Evolutionary conservation across 176 grass and related monocot genomes (phyloP).

Genomic region (Puccinellia tenuiflora): DNA sequence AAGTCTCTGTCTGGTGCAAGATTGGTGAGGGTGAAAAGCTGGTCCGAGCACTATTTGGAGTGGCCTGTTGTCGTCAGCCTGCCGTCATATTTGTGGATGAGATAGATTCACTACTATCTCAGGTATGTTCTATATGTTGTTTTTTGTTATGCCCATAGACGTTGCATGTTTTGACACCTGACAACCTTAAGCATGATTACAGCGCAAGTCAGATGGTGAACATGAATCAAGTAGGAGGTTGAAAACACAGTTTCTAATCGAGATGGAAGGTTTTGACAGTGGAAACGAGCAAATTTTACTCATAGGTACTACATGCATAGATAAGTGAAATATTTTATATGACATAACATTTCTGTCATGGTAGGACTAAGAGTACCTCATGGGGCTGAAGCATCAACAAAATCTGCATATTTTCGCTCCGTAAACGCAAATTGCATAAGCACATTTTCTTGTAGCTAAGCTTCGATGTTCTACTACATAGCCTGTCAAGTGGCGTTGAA

Average conservation of each 20-base stretch:
- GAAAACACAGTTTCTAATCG: slow-evolving; percentile 98
- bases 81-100: slow-evolving; percentile 98
- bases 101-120: slow-evolving; percentile 91
- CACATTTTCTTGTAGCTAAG: neutral
- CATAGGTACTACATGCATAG: slow-evolving; percentile 56
- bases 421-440: neutral
- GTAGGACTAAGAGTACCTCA: neutral
- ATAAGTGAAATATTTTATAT: neutral
- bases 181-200: slow-evolving; percentile 40
- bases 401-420: neutral
- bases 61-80: slow-evolving; percentile 89
- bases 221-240: slow-evolving; percentile 98
- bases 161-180: slow-evolving; percentile 19
- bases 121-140: slow-evolving; percentile 42
- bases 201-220: slow-evolving; percentile 96
- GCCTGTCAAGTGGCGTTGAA: slow-evolving; percentile 4
- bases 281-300: slow-evolving; percentile 93
- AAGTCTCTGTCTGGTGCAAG: slow-evolving; percentile 47
- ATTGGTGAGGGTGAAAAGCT: slow-evolving; percentile 99
- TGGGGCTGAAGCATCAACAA: neutral
- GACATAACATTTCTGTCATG: slow-evolving; percentile 11
- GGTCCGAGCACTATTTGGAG: slow-evolving; percentile 93
- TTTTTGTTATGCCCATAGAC: slow-evolving; percentile 14
- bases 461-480: slow-evolving; percentile 11
- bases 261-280: slow-evolving; percentile 95